Percentiles rank a stretch among this genome's conserved stretches.
phyloP scores from a whole-genome alignment of 352 stramenopile genomes.

The Globisporangium megalacanthum region DNA sequence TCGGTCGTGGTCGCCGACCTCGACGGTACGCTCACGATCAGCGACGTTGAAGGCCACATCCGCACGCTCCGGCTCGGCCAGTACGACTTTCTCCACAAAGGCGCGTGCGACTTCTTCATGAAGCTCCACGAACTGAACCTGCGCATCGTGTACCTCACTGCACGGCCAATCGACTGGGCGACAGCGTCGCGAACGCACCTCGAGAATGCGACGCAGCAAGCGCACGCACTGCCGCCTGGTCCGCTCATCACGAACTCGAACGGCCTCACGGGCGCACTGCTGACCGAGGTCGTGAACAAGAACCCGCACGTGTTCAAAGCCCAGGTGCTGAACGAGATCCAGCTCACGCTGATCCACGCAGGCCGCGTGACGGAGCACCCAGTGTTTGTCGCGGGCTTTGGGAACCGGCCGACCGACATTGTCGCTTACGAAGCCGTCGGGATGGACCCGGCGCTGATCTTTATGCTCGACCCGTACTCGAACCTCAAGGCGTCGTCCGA shows the following conservation, averaged over 20 bases:
- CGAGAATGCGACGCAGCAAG: conserved; percentile 65
- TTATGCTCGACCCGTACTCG: conserved; percentile 81
- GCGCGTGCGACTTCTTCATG: conserved; percentile 74
- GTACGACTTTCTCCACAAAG: conserved; percentile 78
- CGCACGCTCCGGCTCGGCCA: conserved; percentile 74
- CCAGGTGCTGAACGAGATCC: conserved; percentile 75
- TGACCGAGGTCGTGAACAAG: conserved; percentile 85
- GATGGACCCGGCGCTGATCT: conserved; percentile 65
- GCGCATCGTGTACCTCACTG: conserved; percentile 79
- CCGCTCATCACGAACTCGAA: conserved; percentile 81
- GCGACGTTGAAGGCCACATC: conserved; percentile 83
- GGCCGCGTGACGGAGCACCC: conserved; percentile 64
- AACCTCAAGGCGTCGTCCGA: conserved; percentile 58
- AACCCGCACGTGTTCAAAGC: conserved; percentile 82
- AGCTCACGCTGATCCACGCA: conserved; percentile 75
- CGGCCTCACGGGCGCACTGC: conserved; percentile 64
- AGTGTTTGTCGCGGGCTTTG: conserved; percentile 83
- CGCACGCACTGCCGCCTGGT: conserved; percentile 48
- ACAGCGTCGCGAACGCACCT: conserved; percentile 63
- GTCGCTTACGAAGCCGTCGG: conserved; percentile 73
- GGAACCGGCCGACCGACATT: conserved; percentile 80
- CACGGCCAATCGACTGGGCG: conserved; percentile 75
- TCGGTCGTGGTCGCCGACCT: conserved; percentile 78
- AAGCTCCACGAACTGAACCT: conserved; percentile 71
- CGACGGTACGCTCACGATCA: conserved; percentile 81